phyloP scores from a whole-genome alignment of 1,284 basidiomycete species.

The Ganoderma resinaceum region DNA sequence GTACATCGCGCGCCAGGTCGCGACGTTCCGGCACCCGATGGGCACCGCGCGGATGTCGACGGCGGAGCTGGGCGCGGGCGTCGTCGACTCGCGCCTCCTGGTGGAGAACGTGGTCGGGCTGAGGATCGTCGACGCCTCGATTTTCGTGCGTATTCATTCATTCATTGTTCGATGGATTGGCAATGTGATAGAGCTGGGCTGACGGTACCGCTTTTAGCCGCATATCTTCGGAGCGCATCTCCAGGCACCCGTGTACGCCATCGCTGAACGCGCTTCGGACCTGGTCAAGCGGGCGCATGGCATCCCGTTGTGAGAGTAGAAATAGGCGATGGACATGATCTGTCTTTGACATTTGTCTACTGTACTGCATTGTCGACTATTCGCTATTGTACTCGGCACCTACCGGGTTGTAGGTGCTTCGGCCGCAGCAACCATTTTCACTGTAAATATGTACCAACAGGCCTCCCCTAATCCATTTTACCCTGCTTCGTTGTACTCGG shows the following conservation, averaged over 20 bases:
- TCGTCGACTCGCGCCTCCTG: constrained; percentile 35
- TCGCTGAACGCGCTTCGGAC: constrained; percentile 35
- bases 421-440: not conserved
- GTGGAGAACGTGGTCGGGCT: not conserved
- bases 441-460: not conserved
- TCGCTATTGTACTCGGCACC: not conserved
- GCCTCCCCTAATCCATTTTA: not conserved
- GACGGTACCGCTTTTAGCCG: constrained; percentile 23
- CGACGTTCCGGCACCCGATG: constrained; percentile 20
- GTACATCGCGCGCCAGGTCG: constrained; percentile 7
- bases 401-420: not conserved
- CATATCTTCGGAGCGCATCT: constrained; percentile 32
- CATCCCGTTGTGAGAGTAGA: not conserved
- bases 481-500: not conserved
- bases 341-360: not conserved
- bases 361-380: no score
- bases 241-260: constrained; percentile 32
- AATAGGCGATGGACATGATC: not conserved
- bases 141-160: not conserved
- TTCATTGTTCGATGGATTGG: not conserved
- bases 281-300: constrained; percentile 27
- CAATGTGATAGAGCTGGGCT: not conserved
- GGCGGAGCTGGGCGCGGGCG: constrained; percentile 17
- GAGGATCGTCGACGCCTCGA: not conserved
- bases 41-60: constrained; percentile 27